phyloP scores from a whole-genome alignment of 345 rosid genomes.

The Eucalyptus marginata region DNA sequence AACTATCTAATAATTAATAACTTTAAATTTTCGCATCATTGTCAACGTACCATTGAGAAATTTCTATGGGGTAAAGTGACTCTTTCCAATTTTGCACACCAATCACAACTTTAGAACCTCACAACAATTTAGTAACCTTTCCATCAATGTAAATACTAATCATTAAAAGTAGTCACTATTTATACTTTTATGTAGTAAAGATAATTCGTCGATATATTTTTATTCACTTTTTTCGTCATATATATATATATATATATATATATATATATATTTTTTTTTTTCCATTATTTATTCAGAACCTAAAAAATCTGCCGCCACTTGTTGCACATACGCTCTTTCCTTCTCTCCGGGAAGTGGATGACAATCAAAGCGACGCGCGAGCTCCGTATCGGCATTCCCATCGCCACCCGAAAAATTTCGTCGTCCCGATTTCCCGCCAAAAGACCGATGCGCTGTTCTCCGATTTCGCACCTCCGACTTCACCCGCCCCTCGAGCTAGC shows the following conservation, averaged over 20 bases:
- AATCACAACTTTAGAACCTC: neutral
- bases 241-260: neutral
- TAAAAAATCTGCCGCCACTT: neutral
- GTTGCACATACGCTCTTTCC: neutral
- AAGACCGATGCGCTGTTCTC: neutral
- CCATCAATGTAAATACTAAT: neutral
- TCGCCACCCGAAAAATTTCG: neutral
- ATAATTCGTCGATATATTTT: neutral
- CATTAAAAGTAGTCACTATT: neutral
- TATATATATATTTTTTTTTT: neutral
- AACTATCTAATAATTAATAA: rapidly evolving
- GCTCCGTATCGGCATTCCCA: neutral
- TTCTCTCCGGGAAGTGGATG: neutral
- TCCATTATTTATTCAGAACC: neutral
- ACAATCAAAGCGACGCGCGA: neutral
- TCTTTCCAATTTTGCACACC: neutral
- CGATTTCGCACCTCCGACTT: neutral
- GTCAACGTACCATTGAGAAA: rapidly evolving
- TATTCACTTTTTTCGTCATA: neutral
- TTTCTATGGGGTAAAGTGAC: neutral
- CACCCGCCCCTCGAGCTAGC: neutral
- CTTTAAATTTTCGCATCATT: rapidly evolving
- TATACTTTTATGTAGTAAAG: neutral
- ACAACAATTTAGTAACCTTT: neutral
- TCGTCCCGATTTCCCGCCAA: neutral